Evolutionary conservation across 78 protist species (phyloP).

Genomic region (Guillardia theta): DNA sequence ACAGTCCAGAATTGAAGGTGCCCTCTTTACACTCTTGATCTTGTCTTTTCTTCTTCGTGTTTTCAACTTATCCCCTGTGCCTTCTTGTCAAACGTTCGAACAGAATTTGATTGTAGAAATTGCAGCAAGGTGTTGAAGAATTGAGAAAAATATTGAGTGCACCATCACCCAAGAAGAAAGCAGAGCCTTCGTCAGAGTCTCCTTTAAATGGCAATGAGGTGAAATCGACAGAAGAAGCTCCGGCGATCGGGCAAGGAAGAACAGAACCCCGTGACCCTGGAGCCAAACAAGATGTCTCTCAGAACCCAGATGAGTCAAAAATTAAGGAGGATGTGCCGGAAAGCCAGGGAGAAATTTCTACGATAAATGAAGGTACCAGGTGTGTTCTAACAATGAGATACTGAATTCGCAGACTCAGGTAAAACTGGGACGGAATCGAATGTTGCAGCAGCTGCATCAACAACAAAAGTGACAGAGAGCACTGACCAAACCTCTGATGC

Average conservation of each 20-base stretch:
- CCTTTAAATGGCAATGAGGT: too few relatives aligned
- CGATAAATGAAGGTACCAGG: background rate
- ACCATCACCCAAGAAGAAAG: background rate
- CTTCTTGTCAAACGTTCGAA: background rate
- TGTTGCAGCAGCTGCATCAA: background rate
- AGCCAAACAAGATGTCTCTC: background rate
- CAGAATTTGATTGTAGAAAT: background rate
- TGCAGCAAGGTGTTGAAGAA: background rate
- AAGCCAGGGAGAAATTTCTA: background rate
- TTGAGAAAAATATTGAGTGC: background rate
- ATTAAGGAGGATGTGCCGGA: background rate
- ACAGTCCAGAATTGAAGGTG: background rate
- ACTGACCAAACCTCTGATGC: conserved; percentile 7
- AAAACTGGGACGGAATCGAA: background rate
- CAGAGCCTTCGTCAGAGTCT: background rate
- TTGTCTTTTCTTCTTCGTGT: background rate
- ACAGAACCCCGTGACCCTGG: background rate
- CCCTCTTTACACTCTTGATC: background rate
- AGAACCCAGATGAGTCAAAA: background rate
- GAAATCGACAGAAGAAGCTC: too few relatives aligned
- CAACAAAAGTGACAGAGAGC: background rate
- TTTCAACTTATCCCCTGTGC: background rate
- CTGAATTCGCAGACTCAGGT: background rate
- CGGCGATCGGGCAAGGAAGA: background rate
- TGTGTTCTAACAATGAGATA: too few relatives aligned